Conservation (phyloP, 1,284 basidiomycete species). For the Ustilago nuda region DNA sequence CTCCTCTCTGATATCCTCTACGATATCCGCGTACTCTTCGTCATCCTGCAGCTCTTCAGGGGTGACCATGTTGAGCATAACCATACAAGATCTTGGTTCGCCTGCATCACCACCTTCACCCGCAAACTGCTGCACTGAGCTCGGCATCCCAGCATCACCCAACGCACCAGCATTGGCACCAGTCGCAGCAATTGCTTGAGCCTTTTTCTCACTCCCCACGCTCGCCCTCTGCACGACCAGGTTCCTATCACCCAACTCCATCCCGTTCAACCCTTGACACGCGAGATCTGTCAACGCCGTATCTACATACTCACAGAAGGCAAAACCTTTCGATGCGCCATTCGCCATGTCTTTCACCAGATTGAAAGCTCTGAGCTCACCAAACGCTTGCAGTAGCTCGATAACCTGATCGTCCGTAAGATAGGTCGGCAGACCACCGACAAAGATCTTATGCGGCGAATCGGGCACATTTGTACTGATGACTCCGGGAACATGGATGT, state of each 20-base stretch:
- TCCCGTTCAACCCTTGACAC: constrained; percentile 93
- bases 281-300: constrained; percentile 89
- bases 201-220: constrained; percentile 74
- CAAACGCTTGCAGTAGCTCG: constrained; percentile 96
- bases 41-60: constrained; percentile 91
- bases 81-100: constrained; percentile 79
- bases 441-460: constrained; percentile 96
- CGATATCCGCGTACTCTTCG: constrained; percentile 90
- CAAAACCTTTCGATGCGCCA: constrained; percentile 87
- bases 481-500: constrained; percentile 85
- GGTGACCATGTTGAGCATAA: constrained; percentile 99
- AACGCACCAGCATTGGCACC: constrained; percentile 69
- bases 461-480: constrained; percentile 97
- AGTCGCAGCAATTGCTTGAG: constrained; percentile 52
- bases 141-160: constrained; percentile 52
- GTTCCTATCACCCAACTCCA: constrained; percentile 96
- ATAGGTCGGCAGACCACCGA: constrained; percentile 94
- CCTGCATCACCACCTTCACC: constrained; percentile 58
- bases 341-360: constrained; percentile 82
- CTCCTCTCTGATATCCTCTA: constrained; percentile 95
- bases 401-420: constrained; percentile 97
- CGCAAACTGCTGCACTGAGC: constrained; percentile 67
- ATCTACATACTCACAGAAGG: constrained; percentile 98
- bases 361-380: constrained; percentile 96
- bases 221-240: constrained; percentile 96